Evolutionary conservation across 371 early-diverging fungal genomes (phyloP), one percentile per base, ranked within the genome.

Genomic region (Haplosporangium sp.): DNA sequence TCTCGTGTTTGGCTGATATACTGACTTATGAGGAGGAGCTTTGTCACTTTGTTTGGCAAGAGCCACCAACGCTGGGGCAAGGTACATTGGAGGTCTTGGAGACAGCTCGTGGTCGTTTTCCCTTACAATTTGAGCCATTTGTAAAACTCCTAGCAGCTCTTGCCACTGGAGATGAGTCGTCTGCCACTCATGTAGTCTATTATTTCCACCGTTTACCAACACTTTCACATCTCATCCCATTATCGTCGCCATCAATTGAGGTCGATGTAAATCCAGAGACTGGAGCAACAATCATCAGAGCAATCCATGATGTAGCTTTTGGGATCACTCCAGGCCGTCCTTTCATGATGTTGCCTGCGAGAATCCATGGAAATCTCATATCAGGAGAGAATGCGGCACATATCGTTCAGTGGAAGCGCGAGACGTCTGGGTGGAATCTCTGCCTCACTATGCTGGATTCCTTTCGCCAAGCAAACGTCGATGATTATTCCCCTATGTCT

Each of bases 51-150:
- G 63, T 81, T 48, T 81, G 82, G 82, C 55, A 65, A 9, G 75
- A 68, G 27, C 55, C 71, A 35, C 60, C 75, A 4, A 19, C 38
- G 10, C 55, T 81, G 19, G 82, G 82, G 7, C 75, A 65, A 48
- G 82, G 82, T 50, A 65, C 72, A 4, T 34, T 64, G 50, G 65
- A 69, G 27, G 76, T 72, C 15, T 44, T 81, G 61, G 75, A 81
- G 19, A 69, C 72, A 3, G 75, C 82, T 13, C 72, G 82, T 0
- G 75, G 82, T 15, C 82, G 82, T 9, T 81, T 81, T 63, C 82
- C 82, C 0, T 48, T 81, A 17, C 69, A 69, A 10, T 68, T 81
- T 34, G 69, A 69, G 37, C 76, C 82, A 15, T 34, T 81, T n/a
- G 17, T 75, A 48, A 47, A 72, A 44, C 55, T 81, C 13, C 20